Percentiles rank a stretch among this genome's conserved stretches.
phyloP scores from a whole-genome alignment of 768 basidiomycete species.

The Boletus vermiculosoides region DNA sequence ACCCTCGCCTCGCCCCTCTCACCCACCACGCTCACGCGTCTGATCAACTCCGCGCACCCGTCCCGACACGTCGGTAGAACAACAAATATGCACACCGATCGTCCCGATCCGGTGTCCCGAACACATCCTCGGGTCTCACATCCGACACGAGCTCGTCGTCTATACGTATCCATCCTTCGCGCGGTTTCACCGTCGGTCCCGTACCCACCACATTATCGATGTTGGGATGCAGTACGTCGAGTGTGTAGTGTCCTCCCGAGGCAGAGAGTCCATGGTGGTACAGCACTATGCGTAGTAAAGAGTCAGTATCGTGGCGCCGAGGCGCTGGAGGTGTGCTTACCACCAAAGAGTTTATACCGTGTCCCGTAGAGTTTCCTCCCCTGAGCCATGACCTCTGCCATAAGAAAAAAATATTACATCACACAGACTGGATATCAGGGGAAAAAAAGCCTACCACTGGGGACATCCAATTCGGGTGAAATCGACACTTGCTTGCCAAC shows the following conservation, averaged over 20 bases:
- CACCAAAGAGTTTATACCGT: constrained; percentile 82
- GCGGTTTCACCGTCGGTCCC: constrained; percentile 28
- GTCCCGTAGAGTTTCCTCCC: constrained; percentile 45
- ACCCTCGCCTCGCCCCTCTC: neutral
- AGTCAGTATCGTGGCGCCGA: neutral
- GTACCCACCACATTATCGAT: constrained; percentile 41
- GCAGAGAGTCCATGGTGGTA: constrained; percentile 94
- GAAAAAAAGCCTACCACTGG: constrained; percentile 46
- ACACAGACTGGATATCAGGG: no score
- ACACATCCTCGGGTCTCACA: constrained; percentile 70
- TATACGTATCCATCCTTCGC: constrained; percentile 86
- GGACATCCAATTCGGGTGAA: constrained; percentile 74
- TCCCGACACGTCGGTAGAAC: constrained; percentile 70
- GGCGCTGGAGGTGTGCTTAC: constrained; percentile 40
- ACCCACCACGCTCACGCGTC: neutral
- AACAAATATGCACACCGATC: constrained; percentile 84
- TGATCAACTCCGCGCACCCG: constrained; percentile 14
- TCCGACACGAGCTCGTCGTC: constrained; percentile 89
- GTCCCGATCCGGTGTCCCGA: constrained; percentile 46
- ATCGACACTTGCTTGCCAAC: constrained; percentile 79
- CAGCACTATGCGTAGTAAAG: constrained; percentile 47
- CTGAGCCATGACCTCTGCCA: constrained; percentile 59
- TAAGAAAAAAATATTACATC: no score
- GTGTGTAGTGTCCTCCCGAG: constrained; percentile 92
- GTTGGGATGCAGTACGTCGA: constrained; percentile 80